Base-by-base conservation (phyloP, 129 eudicot genomes). In the Mikania micrantha region DNA sequence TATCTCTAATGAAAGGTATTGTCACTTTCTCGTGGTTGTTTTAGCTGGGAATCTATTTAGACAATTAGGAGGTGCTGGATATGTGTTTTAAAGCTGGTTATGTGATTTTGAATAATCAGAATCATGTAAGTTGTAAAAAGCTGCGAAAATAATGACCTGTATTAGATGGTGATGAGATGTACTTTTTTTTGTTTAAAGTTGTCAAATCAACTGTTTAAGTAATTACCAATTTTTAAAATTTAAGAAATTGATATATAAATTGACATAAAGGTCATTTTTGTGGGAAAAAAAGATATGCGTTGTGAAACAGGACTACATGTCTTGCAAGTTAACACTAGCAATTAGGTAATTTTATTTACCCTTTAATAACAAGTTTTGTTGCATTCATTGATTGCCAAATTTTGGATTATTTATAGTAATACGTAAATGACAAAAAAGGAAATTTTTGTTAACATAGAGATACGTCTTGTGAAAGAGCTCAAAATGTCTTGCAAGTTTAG, bases 1-100 rank as follows among this genome's bases (percentile, higher is more conserved):
- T 45, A 80, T 92, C 69, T 84, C 95, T 39, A 79, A 77, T 21
- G 96, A 92, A 84, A 92, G 96, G 98, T 92, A 11, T 7, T 6
- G 38, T 29, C 22, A n/a, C 64, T 28, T 25, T 17, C 60, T 29
- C 40, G 29, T 58, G 22, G 29, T 58, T 58, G 22, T 15, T 28
- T 13, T 44, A 28, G 47, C 19, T 57, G 19, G 10, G 5, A 50
- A 64, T 1, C 13, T 48, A n/a, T 19, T n/a, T 34, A 13, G 62
- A 36, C 10, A 32, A 60, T 60, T 19, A 58, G 41, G 41, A 6
- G 64, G 39, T 58, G 64, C 16, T n/a, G 22, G 40, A 58, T 28
- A 24, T 31, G 22, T 12, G 19, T 34, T 60, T 60, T 34, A 9
- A 17, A 60, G 35, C 17, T 34, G 28, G 12, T 35, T 60, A 3